These are phyloP conservation scores for Eucalyptus melliodora DNA, from an alignment of 345 rosid genomes.

Conservation along the genomic window DNA sequence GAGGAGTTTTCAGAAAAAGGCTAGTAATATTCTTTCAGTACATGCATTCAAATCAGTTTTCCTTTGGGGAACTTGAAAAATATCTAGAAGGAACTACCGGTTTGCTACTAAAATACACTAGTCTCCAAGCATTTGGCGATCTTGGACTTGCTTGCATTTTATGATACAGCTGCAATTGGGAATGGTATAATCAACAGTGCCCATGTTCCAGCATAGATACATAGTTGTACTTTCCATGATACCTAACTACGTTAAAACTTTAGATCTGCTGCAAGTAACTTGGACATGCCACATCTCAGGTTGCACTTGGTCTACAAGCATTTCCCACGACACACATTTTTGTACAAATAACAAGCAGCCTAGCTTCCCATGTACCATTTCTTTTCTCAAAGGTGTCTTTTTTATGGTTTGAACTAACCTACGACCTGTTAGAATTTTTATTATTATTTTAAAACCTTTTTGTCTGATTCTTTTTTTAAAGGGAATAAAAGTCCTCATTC, in stretches of 20 bases:
- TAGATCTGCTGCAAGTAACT: neutral
- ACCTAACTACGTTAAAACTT: neutral
- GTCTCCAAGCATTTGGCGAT: neutral
- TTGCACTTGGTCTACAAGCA: neutral
- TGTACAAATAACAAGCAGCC: neutral
- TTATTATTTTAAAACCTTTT: neutral
- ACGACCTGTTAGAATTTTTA: neutral
- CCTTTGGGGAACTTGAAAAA: neutral
- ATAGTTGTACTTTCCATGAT: neutral
- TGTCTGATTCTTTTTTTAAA: neutral
- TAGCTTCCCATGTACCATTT: neutral
- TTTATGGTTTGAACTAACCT: neutral
- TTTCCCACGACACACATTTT: neutral
- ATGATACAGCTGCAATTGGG: neutral
- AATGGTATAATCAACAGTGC: neutral
- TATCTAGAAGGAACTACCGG: neutral
- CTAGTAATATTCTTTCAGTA: slow-evolving; percentile 5
- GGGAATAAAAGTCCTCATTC: neutral
- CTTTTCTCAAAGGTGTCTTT: neutral
- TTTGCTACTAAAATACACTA: no score
- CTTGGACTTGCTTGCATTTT: neutral
- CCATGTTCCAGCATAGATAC: neutral
- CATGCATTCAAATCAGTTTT: neutral
- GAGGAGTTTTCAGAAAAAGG: slow-evolving; percentile 74
- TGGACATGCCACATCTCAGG: neutral